Base-by-base conservation (phyloP, 148 eudicot genomes). In the Gaultheria prostrata region DNA sequence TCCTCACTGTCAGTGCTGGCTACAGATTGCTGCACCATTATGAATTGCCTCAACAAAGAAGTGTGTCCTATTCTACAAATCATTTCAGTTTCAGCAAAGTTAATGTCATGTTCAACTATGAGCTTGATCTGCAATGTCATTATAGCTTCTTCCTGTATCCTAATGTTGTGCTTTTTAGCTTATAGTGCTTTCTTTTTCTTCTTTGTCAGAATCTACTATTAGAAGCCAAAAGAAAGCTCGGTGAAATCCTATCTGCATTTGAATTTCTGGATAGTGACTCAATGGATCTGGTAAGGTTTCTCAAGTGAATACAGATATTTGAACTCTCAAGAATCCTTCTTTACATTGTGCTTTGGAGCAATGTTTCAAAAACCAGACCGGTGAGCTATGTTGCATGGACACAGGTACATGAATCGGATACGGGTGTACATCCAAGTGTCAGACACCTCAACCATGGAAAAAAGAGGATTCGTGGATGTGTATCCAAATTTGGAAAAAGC, bases 221-320 rank as follows among this genome's bases (percentile, higher is more conserved):
- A 80, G 95, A 94, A 90, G 99, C 99, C 86, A 96, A 92, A 87
- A 90, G 93, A 83, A 94, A 89, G 85, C 99, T 96, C 78, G 99
- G 99, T 56, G 97, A 94, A 87, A 91, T 96, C 86, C 90, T 96
- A 84, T 96, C 99, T 83, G 99, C 99, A 87, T 96, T 92, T 80
- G 99, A 96, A 83, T 96, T 96, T 88, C 87, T 94, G 90, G 99
- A 96, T 89, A 83, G 91, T 88, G 87, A 86, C 83, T 89, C 98
- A 84, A 92, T 96, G 95, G 89, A 94, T 84, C 84, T 93, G 97
- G 99, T 94, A 87, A 87, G 87, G 71, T 84, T 83, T 74, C 24
- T 83, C 10, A 3, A 71, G 43, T 11, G 20, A 46, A 8, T 39
- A 49, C 7, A 28, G 17, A 32, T 32, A 20, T 32, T 74, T 77